A percentile compares a stretch with the other conserved stretches of the same genome.
These are phyloP conservation scores for Boletus vermiculosoides DNA, from an alignment of 768 basidiomycete genomes.

Conservation along the genomic window DNA sequence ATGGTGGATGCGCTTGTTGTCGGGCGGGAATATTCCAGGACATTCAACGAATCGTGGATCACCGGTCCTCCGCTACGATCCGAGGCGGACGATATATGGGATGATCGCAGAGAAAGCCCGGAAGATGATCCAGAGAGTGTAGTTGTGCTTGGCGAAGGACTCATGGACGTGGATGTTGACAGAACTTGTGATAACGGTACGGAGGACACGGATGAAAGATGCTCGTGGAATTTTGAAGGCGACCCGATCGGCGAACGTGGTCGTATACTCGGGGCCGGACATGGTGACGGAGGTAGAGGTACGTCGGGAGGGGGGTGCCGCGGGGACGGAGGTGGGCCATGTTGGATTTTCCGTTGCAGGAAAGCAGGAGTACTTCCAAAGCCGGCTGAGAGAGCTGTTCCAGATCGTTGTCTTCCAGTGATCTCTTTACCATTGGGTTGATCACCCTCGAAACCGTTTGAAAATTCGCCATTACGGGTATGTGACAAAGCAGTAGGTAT, in stretches of 20 bases:
- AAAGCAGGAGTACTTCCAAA: conserved; percentile 25
- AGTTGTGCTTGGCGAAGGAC: conserved; percentile 19
- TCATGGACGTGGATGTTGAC: conserved; percentile 9
- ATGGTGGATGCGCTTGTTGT: conserved; percentile 19
- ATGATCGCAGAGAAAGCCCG: conserved; percentile 29
- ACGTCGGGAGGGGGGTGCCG: conserved; percentile 29
- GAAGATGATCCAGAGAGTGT: conserved; percentile 33
- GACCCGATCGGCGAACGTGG: conserved; percentile 13
- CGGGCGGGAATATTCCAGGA: conserved; percentile 16
- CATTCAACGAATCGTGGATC: conserved; percentile 9
- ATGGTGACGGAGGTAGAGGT: conserved; percentile 30
- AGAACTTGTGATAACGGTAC: conserved; percentile 15
- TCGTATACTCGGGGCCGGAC: background rate
- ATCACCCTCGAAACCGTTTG: conserved; percentile 1
- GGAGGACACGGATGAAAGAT: conserved; percentile 31
- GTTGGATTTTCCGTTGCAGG: conserved; percentile 30
- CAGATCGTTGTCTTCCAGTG: conserved; percentile 17
- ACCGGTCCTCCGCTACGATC: conserved; percentile 14
- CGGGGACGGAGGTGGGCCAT: conserved; percentile 25
- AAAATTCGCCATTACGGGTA: background rate
- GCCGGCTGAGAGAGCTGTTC: conserved; percentile 1
- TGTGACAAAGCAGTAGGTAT: background rate
- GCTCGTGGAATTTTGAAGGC: conserved; percentile 34
- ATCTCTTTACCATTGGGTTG: conserved; percentile 9
- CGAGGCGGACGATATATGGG: conserved; percentile 18